Evolutionary conservation across 2,329 filamentous ascomycete species (phyloP), one percentile per base, ranked within the genome.

Genomic region (Aspergillus nomiae): DNA sequence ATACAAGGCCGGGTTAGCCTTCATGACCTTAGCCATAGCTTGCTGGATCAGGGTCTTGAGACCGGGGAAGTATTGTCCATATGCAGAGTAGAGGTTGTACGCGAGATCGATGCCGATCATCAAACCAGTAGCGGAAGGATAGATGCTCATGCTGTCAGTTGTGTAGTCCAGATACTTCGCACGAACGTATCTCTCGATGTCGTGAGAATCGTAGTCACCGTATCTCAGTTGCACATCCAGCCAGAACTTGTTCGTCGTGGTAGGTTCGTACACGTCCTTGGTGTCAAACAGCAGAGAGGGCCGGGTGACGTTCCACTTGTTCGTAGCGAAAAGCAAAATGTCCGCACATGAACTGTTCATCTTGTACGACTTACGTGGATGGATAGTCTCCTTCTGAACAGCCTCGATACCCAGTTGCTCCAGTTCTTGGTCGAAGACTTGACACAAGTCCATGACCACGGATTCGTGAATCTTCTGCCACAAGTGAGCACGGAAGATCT

Each of bases 381-480:
- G 95, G 63, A 99, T 99, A 0, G 95, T 98, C 82, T 99, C 95
- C 80, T 99, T 99, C 76, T 99, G 95, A 5, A 98, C 95, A 2
- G 93, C 96, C 79, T 99, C 95, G 63, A 99, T 97, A 41, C 94
- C 94, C 4, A 99, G 84, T 36, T 95, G 93, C 78, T 99, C 95
- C 50, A 99, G 83, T 76, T 99, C 95, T 74, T 98, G 94, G 70
- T 99, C 95, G 71, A 99, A 97, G 16, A 99, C 95, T 76, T 99
- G 96, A 71, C 95, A 98, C 74, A 99, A 80, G 84, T 99, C 95
- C 95, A 99, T 99, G 38, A 97, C 94, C 0, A 98, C 94, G 0
- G 92, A 96, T 79, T 99, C 95, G 79, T 99, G 96, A 54, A 99
- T 98, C 85, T 99, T 99, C 78, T 99, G 95, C 95, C 95, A 99